phyloP scores from a whole-genome alignment of 2,329 filamentous ascomycete species.

The Polychaeton citri region DNA sequence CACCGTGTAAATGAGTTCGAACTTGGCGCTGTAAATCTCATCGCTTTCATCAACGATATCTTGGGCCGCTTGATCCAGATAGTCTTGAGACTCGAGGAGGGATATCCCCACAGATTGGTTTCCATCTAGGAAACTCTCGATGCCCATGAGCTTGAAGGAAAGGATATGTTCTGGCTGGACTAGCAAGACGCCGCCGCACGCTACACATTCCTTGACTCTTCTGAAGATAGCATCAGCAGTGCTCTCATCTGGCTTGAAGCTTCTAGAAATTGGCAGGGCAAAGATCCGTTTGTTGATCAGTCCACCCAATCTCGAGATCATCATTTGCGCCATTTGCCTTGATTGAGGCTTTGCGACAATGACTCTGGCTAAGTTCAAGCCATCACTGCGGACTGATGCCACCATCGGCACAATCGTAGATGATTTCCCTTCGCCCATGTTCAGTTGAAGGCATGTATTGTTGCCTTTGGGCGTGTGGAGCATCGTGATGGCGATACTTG shows the following conservation, averaged over 20 bases:
- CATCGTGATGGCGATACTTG: slow-evolving; percentile 49
- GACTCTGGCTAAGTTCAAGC: slow-evolving; percentile 36
- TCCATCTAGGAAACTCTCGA: slow-evolving; percentile 42
- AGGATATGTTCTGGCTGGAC: slow-evolving; percentile 50
- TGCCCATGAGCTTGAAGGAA: slow-evolving; percentile 50
- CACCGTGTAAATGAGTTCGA: slow-evolving; percentile 32
- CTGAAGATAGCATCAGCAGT: slow-evolving; percentile 21
- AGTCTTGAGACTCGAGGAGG: slow-evolving; percentile 40
- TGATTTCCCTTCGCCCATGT: slow-evolving; percentile 61
- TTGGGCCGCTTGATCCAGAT: slow-evolving; percentile 36
- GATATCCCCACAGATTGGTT: slow-evolving; percentile 26
- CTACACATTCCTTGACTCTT: slow-evolving; percentile 30
- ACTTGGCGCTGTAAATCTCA: slow-evolving; percentile 27
- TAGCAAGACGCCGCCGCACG: slow-evolving; percentile 41
- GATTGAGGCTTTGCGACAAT: slow-evolving; percentile 45
- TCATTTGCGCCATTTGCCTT: slow-evolving; percentile 43
- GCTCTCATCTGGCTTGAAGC: slow-evolving; percentile 23
- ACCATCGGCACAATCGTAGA: slow-evolving; percentile 57
- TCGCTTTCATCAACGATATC: slow-evolving; percentile 54
- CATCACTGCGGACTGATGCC: slow-evolving; percentile 29
- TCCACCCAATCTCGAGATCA: slow-evolving; percentile 42
- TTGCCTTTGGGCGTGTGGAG: slow-evolving; percentile 37
- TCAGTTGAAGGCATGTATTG: slow-evolving; percentile 50
- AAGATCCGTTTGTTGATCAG: slow-evolving; percentile 40
- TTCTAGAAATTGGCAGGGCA: slow-evolving; percentile 47